Percentiles rank a stretch among this genome's conserved stretches.
phyloP scores from a whole-genome alignment of 805 yeast species.

The Monosporozyma aerobia region DNA sequence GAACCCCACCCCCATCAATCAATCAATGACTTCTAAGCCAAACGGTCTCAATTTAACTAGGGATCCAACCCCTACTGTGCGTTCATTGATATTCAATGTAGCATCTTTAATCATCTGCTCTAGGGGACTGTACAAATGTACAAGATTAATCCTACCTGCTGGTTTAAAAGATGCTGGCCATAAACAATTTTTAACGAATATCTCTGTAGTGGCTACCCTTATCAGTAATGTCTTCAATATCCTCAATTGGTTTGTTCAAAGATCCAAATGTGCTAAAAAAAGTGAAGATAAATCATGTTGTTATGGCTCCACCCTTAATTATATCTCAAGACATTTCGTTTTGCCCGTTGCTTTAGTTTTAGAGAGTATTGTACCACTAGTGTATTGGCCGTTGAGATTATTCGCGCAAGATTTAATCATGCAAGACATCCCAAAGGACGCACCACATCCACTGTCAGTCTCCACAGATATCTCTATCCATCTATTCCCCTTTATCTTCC shows the following conservation, averaged over 20 bases:
- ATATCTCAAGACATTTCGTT: slow-evolving; percentile 27
- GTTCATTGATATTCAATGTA: slow-evolving; percentile 16
- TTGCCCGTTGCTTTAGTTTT: slow-evolving; percentile 47
- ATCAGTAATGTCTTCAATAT: slow-evolving; percentile 35
- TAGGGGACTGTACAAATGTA: slow-evolving; percentile 25
- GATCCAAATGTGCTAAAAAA: slow-evolving; percentile 1
- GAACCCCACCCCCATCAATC: too few relatives aligned
- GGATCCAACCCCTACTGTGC: slow-evolving; percentile 5
- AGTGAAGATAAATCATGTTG: background rate
- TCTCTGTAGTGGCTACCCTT: slow-evolving; percentile 44
- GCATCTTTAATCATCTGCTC: slow-evolving; percentile 13
- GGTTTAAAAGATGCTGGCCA: slow-evolving; percentile 51
- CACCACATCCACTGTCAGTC: slow-evolving; percentile 34
- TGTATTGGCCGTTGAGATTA: slow-evolving; percentile 63
- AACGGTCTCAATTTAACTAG: background rate
- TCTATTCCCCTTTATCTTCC: slow-evolving; percentile 45
- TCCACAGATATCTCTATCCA: slow-evolving; percentile 50
- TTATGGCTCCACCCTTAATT: slow-evolving; percentile 6
- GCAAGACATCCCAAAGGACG: slow-evolving; percentile 19
- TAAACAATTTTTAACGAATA: slow-evolving; percentile 62
- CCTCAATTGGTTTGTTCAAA: slow-evolving; percentile 27
- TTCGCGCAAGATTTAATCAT: slow-evolving; percentile 43
- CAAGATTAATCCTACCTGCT: slow-evolving; percentile 36
- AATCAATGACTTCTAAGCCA: background rate
- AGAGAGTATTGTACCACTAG: slow-evolving; percentile 50